A percentile compares a stretch with the other conserved stretches of the same genome.
These are phyloP conservation scores for Metschnikowia cubensis DNA, from an alignment of 805 yeast genomes.

Conservation along the genomic window DNA sequence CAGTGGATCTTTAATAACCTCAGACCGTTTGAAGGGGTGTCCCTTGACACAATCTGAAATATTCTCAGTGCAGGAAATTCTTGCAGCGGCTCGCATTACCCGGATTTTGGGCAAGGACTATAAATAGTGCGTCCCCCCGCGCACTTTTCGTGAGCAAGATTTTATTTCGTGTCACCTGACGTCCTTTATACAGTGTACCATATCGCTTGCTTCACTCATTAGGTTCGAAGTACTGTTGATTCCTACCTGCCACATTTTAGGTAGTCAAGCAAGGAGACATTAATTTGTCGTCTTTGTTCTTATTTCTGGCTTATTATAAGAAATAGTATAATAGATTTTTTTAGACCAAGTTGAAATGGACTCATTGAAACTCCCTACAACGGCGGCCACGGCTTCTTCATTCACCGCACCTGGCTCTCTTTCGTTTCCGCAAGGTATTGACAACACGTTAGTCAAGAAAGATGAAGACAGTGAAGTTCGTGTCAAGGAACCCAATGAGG, in stretches of 20 bases:
- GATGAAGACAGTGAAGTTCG: conserved; percentile 15
- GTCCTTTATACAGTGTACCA: conserved; percentile 15
- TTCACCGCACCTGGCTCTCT: conserved; percentile 66
- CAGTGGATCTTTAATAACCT: neutral
- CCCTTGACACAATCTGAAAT: neutral
- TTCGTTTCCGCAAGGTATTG: conserved; percentile 55
- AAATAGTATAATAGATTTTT: conserved; percentile 12
- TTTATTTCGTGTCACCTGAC: conserved; percentile 15
- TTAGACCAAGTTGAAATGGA: conserved; percentile 45
- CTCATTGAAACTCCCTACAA: conserved; percentile 69
- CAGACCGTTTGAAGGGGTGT: neutral
- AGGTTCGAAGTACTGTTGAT: conserved; percentile 12
- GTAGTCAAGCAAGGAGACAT: conserved; percentile 33
- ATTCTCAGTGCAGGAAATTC: neutral
- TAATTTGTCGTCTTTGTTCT: conserved; percentile 36
- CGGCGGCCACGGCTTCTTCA: conserved; percentile 72
- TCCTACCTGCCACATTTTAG: conserved; percentile 1
- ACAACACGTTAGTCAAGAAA: conserved; percentile 12
- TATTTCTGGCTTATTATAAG: conserved; percentile 9
- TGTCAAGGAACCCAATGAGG: conserved; percentile 36
- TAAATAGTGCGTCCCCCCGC: conserved; percentile 22
- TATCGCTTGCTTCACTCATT: conserved; percentile 6
- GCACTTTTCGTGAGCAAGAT: neutral
- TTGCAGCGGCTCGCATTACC: conserved; percentile 16
- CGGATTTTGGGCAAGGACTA: conserved; percentile 21